Conservation (phyloP, 129 eudicot genomes). For the Flaveria linearis region DNA sequence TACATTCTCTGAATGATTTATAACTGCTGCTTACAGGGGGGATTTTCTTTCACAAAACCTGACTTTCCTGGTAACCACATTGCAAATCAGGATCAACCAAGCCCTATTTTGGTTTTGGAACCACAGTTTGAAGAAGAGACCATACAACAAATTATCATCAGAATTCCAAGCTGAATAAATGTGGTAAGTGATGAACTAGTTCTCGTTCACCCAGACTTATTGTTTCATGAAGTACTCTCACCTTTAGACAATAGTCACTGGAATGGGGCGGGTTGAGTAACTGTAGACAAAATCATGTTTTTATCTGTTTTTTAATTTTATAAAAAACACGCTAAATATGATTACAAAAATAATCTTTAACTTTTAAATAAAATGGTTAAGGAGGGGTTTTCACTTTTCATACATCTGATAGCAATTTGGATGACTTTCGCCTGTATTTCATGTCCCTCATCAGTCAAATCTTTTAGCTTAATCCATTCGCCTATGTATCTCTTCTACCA, state of each 20-base stretch:
- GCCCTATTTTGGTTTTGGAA: slow-evolving; percentile 15
- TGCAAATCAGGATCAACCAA: slow-evolving; percentile 13
- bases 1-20: slow-evolving; percentile 8
- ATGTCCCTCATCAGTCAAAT: background rate
- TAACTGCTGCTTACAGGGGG: background rate
- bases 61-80: background rate
- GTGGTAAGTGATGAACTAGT: too few species aligned
- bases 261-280: background rate
- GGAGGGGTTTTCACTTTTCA: background rate
- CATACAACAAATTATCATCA: background rate
- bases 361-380: background rate
- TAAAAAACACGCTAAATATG: background rate
- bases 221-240: slow-evolving; percentile 2
- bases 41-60: slow-evolving; percentile 5
- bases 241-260: background rate
- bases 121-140: slow-evolving; percentile 17
- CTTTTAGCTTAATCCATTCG: slow-evolving; percentile 5
- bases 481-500: too few species aligned
- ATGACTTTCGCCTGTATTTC: background rate
- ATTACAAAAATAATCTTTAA: background rate
- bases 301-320: background rate
- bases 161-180: background rate
- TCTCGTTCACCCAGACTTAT: too few species aligned
- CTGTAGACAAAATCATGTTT: background rate
- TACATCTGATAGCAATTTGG: background rate